phyloP scores from a whole-genome alignment of 495 filamentous ascomycete genomes.

The Umbilicaria muhlenbergii region DNA sequence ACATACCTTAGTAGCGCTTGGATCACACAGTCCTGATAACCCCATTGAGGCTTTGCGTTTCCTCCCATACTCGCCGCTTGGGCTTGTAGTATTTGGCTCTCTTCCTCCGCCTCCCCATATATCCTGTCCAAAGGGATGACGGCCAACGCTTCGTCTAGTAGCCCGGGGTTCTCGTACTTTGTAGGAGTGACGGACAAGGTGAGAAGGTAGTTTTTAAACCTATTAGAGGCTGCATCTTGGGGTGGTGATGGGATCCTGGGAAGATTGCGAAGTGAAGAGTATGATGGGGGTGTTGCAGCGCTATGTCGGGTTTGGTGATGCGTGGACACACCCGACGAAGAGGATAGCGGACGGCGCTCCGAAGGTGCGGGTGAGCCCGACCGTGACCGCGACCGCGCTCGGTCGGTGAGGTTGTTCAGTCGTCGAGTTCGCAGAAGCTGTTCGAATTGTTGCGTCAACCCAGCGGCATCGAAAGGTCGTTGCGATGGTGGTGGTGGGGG shows the following conservation, averaged over 20 bases:
- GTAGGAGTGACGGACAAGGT: constrained; percentile 70
- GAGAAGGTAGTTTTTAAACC: constrained; percentile 71
- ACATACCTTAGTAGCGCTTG: constrained; percentile 67
- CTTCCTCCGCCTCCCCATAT: constrained; percentile 88
- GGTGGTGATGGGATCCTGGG: constrained; percentile 73
- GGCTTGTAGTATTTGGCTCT: constrained; percentile 70
- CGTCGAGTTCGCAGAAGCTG: constrained; percentile 61
- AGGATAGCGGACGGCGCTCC: constrained; percentile 9
- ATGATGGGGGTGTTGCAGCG: constrained; percentile 36
- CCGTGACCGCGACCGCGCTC: constrained; percentile 33
- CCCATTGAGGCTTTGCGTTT: constrained; percentile 75
- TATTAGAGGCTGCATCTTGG: constrained; percentile 53
- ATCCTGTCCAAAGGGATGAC: constrained; percentile 81
- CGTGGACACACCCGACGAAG: constrained; percentile 21
- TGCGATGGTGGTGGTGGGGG: not conserved
- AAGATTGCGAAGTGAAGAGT: constrained; percentile 52
- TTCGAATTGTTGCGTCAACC: constrained; percentile 53
- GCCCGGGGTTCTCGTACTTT: constrained; percentile 92
- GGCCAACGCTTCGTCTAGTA: constrained; percentile 82
- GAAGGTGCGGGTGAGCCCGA: constrained; percentile 15
- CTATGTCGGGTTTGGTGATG: constrained; percentile 19
- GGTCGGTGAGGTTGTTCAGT: constrained; percentile 55
- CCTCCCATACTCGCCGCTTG: constrained; percentile 72
- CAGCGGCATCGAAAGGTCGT: constrained; percentile 24
- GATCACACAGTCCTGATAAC: constrained; percentile 95